These are phyloP conservation scores for Leucocoprinus birnbaumii DNA, from an alignment of 768 basidiomycete genomes.

Conservation along the genomic window DNA sequence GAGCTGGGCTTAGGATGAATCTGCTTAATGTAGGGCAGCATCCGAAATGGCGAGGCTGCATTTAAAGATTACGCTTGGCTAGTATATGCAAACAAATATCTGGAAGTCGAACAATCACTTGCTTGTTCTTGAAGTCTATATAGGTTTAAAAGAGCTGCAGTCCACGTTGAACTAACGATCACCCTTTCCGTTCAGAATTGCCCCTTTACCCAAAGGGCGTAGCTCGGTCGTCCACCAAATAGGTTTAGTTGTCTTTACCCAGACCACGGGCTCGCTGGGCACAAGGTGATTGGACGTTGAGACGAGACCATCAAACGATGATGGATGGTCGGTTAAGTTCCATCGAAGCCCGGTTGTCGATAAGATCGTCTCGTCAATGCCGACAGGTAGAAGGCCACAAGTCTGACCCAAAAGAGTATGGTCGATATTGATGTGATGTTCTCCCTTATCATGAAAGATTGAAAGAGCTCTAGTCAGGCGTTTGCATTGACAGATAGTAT, in stretches of 20 bases:
- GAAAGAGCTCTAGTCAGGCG: neutral
- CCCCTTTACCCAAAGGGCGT: slow-evolving; percentile 20
- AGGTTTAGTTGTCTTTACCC: slow-evolving; percentile 73
- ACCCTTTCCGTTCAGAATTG: neutral
- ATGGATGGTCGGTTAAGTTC: slow-evolving; percentile 71
- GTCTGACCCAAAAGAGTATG: slow-evolving; percentile 76
- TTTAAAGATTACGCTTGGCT: too few species aligned
- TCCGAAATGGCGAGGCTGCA: too few species aligned
- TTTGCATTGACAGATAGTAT: neutral
- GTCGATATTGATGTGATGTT: slow-evolving; percentile 76
- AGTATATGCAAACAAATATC: too few species aligned
- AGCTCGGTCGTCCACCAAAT: slow-evolving; percentile 92
- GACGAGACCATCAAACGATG: slow-evolving; percentile 80
- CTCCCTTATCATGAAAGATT: slow-evolving; percentile 51
- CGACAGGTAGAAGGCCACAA: slow-evolving; percentile 94
- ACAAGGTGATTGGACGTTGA: slow-evolving; percentile 95
- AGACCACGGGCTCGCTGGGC: slow-evolving; percentile 59
- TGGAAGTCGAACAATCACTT: too few species aligned
- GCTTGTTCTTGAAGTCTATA: too few species aligned
- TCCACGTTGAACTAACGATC: too few species aligned
- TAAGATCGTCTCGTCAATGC: slow-evolving; percentile 72
- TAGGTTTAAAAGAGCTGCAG: too few species aligned
- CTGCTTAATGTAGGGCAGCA: too few species aligned
- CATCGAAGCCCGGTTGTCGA: slow-evolving; percentile 84
- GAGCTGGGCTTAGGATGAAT: too few species aligned